phyloP scores from a whole-genome alignment of 2,329 filamentous ascomycete species.

The Neopestalotiopsis sp. region DNA sequence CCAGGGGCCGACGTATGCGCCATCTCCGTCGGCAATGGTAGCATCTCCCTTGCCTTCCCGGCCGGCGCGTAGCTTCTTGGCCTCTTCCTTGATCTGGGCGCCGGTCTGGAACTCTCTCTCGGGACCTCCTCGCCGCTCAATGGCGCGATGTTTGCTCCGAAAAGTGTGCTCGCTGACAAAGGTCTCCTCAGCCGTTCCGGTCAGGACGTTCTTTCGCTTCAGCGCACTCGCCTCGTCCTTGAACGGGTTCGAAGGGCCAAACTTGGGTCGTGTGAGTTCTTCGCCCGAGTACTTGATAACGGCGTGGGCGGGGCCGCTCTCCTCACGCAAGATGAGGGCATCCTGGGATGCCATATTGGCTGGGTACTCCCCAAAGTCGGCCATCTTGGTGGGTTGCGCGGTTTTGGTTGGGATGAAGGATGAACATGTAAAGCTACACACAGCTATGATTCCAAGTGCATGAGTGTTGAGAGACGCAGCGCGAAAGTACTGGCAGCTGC shows the following conservation, averaged over 20 bases:
- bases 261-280: conserved; percentile 68
- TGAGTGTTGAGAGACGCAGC: background rate
- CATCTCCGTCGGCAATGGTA: conserved; percentile 82
- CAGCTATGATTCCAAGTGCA: too few species aligned
- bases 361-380: conserved; percentile 67
- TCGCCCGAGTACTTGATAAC: conserved; percentile 73
- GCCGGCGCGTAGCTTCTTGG: conserved; percentile 70
- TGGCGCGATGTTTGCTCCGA: conserved; percentile 82
- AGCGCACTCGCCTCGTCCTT: conserved; percentile 63
- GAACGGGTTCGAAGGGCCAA: conserved; percentile 79
- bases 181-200: conserved; percentile 86
- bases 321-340: conserved; percentile 64
- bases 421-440: background rate
- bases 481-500: background rate
- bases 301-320: conserved; percentile 62
- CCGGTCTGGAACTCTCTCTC: conserved; percentile 61
- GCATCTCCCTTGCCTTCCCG: conserved; percentile 87
- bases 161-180: conserved; percentile 92
- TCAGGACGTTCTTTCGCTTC: conserved; percentile 83
- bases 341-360: conserved; percentile 71
- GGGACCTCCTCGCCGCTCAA: conserved; percentile 70
- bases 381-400: conserved; percentile 47
- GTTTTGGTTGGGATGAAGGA: background rate
- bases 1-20: conserved; percentile 94
- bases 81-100: conserved; percentile 71